phyloP scores from a whole-genome alignment of 1,284 basidiomycete genomes.

The Phaffia rhodozyma region DNA sequence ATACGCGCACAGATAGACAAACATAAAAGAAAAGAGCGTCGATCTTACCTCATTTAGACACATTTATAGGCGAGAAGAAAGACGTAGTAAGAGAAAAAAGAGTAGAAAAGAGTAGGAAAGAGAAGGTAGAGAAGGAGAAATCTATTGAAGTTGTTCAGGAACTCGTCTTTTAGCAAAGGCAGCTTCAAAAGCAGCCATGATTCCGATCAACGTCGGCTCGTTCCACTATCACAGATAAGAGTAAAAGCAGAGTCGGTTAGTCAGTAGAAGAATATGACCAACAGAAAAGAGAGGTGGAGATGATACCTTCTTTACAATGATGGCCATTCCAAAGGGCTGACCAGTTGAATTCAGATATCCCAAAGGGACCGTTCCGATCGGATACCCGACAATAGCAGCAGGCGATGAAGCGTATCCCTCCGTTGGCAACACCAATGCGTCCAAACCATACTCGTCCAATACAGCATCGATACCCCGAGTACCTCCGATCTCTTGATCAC shows the following conservation, averaged over 20 bases:
- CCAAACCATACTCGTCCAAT: constrained; percentile 20
- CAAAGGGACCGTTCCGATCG: constrained; percentile 22
- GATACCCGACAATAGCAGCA: constrained; percentile 20
- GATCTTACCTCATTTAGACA: too few species aligned
- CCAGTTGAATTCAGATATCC: constrained; percentile 19
- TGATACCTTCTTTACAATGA: constrained; percentile 19
- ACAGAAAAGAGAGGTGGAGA: neutral
- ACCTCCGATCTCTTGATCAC: constrained; percentile 15
- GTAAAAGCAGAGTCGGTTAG: neutral
- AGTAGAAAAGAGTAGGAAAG: neutral
- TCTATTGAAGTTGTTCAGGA: neutral
- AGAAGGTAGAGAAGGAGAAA: neutral
- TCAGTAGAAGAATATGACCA: neutral
- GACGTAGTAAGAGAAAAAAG: neutral
- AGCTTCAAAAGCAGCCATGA: constrained; percentile 16
- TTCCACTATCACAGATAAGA: constrained; percentile 12
- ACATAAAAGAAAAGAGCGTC: too few species aligned
- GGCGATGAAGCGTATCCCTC: constrained; percentile 17
- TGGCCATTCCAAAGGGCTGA: constrained; percentile 22
- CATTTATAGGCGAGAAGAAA: too few species aligned
- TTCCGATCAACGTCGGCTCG: constrained; percentile 20
- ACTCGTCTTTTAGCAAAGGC: neutral
- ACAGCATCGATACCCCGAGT: constrained; percentile 21
- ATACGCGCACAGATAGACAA: too few species aligned
- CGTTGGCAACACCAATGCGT: constrained; percentile 20